Base-by-base conservation (phyloP, 169 alveolate species). In the Plasmodium gaboni region DNA sequence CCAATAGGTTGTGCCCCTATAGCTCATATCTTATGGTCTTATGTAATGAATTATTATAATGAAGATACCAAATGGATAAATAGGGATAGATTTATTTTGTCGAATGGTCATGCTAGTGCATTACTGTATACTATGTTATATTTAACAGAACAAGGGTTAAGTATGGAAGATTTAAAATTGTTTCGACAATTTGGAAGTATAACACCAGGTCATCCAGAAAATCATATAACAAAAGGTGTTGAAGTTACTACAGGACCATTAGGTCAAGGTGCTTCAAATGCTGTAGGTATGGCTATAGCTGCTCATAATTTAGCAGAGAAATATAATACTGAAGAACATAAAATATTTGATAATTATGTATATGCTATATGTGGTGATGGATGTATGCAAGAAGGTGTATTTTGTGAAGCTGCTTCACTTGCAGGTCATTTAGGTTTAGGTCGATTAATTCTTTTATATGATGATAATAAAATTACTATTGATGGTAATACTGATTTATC, bases 1-100 rank as follows among this genome's bases (percentile, higher is more conserved):
- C 97, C 97, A 13, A 93, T 95, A 64, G 97, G 96, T 17, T 93
- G 96, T 91, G 96, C 97, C 19, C 96, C 96, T 32, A 92, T 94
- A 90, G 96, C 95, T 46, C 96, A 95, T 65, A 93, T 93, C 9
- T 74, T 95, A 70, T 95, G 93, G 89, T 95, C 94, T 72, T 86
- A 94, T 61, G 92, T 88, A 59, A 91, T 95, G 96, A 85, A 89
- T 71, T 89, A 74, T 50, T 67, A 86, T 74, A 83, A 92, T 44
- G 89, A 90, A 61, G 89, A 93, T 63, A 95, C 96, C 2, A 50
- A 83, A 44, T 95, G 97, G 97, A 55, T 93, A 63, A 95, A 95
- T 80, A 63, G 97, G 22, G 95, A 92, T 69, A 88, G 97, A 15
- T 95, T 95, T 74, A 94, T 95, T 61, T 90, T 95, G n/a, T 93